These are phyloP conservation scores for Solanum habrochaites DNA, from an alignment of 257 asterid species.

Conservation along the genomic window DNA sequence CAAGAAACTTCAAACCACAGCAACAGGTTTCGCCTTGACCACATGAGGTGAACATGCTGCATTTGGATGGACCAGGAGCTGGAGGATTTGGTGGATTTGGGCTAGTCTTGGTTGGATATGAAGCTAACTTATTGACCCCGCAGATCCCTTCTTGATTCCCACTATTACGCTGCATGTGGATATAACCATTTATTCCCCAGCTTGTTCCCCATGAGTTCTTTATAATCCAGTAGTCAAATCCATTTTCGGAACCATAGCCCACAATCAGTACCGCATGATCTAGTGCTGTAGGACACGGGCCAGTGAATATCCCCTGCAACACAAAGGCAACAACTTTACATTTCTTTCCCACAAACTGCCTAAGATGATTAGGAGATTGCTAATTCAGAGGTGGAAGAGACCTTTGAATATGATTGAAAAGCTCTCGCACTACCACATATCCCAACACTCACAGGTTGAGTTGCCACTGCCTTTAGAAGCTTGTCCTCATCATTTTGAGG, in stretches of 20 bases:
- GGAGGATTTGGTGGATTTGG: conserved; percentile 87
- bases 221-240: conserved; percentile 79
- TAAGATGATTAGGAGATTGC: background rate
- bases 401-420: conserved; percentile 79
- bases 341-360: background rate
- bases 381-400: conserved; percentile 9
- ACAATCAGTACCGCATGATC: conserved; percentile 91
- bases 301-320: conserved; percentile 73
- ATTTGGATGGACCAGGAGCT: conserved; percentile 51
- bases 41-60: conserved; percentile 58
- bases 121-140: conserved; percentile 75
- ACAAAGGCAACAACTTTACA: background rate
- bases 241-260: conserved; percentile 69
- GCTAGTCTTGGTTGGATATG: conserved; percentile 80
- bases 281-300: conserved; percentile 74
- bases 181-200: conserved; percentile 91
- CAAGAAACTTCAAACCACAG: conserved; percentile 46
- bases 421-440: conserved; percentile 70
- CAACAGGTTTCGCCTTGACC: conserved; percentile 78
- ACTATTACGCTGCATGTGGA: conserved; percentile 48
- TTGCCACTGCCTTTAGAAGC: conserved; percentile 64
- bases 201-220: conserved; percentile 87
- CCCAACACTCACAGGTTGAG: conserved; percentile 93
- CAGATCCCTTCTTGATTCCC: conserved; percentile 55
- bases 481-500: conserved; percentile 48